These are phyloP conservation scores for Rhodotorula sp. DNA, from an alignment of 1,284 basidiomycete species.

Conservation along the genomic window DNA sequence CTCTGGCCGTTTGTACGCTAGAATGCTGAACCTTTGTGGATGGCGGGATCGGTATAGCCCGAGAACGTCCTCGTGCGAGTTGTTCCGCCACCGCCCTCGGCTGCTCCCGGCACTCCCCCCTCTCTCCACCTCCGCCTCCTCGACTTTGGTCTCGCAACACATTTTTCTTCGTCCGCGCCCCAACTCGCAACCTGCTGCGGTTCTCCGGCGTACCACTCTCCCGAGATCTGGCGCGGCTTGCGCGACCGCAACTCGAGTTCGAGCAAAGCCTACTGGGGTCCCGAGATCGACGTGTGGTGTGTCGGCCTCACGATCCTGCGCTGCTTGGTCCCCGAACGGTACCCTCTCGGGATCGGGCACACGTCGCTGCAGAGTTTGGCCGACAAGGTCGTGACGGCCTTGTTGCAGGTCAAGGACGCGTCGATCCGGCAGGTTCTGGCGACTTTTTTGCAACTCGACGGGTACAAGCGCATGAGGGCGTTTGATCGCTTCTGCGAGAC, in stretches of 20 bases:
- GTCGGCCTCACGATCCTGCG: constrained; percentile 58
- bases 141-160: constrained; percentile 59
- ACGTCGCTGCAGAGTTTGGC: constrained; percentile 53
- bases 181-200: constrained; percentile 61
- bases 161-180: constrained; percentile 57
- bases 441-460: constrained; percentile 55
- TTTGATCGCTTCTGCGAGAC: constrained; percentile 51
- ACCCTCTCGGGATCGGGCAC: constrained; percentile 58
- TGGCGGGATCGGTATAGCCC: constrained; percentile 29
- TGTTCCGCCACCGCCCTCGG: constrained; percentile 48
- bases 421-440: constrained; percentile 51
- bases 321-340: constrained; percentile 55
- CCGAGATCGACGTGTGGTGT: constrained; percentile 61
- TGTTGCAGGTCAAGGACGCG: constrained; percentile 51
- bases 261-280: constrained; percentile 56
- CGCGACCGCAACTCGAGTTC: constrained; percentile 52
- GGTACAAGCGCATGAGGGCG: constrained; percentile 52
- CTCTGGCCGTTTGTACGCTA: no score
- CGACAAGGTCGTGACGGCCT: constrained; percentile 50
- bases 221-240: constrained; percentile 57
- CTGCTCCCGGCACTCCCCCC: constrained; percentile 8
- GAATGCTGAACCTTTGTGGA: background rate
- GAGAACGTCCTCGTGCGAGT: constrained; percentile 53
- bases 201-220: constrained; percentile 51
- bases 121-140: constrained; percentile 53